phyloP scores from a whole-genome alignment of 2,329 filamentous ascomycete species.

The Colletotrichum simmondsii region DNA sequence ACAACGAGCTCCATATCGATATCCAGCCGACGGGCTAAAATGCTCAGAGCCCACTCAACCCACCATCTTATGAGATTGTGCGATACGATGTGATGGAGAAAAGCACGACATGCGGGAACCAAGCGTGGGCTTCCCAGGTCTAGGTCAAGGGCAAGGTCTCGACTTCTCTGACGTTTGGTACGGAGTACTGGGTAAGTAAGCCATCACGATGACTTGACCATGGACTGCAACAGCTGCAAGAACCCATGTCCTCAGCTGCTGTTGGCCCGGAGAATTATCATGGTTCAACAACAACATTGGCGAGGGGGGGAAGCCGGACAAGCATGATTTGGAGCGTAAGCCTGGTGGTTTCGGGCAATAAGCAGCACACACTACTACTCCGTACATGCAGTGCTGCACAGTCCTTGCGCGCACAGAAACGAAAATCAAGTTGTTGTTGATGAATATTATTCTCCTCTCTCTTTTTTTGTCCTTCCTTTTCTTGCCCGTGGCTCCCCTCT shows the following conservation, averaged over 20 bases:
- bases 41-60: neutral
- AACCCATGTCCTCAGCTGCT: constrained; percentile 28
- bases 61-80: neutral
- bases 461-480: neutral
- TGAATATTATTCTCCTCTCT: neutral
- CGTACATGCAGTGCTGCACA: neutral
- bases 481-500: neutral
- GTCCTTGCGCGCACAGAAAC: neutral
- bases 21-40: neutral
- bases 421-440: constrained; percentile 21
- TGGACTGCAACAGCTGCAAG: neutral
- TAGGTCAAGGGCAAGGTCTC: neutral
- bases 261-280: constrained; percentile 31
- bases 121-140: constrained; percentile 5
- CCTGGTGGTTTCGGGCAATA: neutral
- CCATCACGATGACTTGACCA: constrained; percentile 14
- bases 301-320: neutral
- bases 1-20: constrained; percentile 1
- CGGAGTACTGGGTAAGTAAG: neutral
- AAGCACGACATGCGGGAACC: constrained; percentile 31
- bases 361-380: neutral
- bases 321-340: neutral
- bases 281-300: constrained; percentile 19
- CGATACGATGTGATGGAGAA: constrained; percentile 7
- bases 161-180: neutral